These are phyloP conservation scores for Vitis hybrid DNA, from an alignment of 177 flowering plant species.

Conservation along the genomic window DNA sequence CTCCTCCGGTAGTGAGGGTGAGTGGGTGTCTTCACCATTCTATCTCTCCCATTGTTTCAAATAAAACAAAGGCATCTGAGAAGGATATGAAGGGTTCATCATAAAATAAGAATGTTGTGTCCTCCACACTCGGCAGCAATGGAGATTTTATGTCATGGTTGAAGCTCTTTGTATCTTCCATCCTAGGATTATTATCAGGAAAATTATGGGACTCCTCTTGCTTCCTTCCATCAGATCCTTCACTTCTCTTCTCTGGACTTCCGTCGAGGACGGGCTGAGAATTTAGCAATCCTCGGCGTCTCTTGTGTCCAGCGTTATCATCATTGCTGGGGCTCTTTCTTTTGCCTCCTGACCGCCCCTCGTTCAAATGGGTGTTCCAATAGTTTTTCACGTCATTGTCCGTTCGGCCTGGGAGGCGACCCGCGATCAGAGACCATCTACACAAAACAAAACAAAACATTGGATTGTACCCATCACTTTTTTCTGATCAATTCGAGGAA, in stretches of 20 bases:
- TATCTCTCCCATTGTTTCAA: slow-evolving; percentile 16
- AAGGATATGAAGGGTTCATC: slow-evolving; percentile 21
- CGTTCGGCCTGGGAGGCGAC: slow-evolving; percentile 56
- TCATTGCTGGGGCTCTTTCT: slow-evolving; percentile 10
- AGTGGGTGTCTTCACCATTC: not conserved
- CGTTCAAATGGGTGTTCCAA: slow-evolving; percentile 64
- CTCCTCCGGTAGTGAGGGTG: not conserved
- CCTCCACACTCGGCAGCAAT: not conserved
- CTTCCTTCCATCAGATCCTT: slow-evolving; percentile 1
- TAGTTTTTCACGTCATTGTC: slow-evolving; percentile 61
- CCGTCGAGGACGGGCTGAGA: not conserved
- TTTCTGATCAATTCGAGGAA: too few relatives aligned
- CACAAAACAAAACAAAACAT: not conserved
- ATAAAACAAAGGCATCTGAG: slow-evolving; percentile 16
- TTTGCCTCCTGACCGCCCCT: slow-evolving; percentile 23
- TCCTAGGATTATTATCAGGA: slow-evolving; percentile 1
- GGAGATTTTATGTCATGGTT: slow-evolving; percentile 14
- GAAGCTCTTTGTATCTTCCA: slow-evolving; percentile 11
- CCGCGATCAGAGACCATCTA: slow-evolving; percentile 64
- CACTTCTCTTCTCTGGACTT: not conserved
- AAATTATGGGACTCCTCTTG: not conserved
- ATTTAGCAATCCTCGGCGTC: not conserved
- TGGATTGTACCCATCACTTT: too few relatives aligned
- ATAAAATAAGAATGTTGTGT: slow-evolving; percentile 12
- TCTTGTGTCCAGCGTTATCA: not conserved